Percentiles rank a stretch among this genome's conserved stretches.
Conservation (phyloP, 169 alveolate species). For the Plasmodium coatneyi region DNA sequence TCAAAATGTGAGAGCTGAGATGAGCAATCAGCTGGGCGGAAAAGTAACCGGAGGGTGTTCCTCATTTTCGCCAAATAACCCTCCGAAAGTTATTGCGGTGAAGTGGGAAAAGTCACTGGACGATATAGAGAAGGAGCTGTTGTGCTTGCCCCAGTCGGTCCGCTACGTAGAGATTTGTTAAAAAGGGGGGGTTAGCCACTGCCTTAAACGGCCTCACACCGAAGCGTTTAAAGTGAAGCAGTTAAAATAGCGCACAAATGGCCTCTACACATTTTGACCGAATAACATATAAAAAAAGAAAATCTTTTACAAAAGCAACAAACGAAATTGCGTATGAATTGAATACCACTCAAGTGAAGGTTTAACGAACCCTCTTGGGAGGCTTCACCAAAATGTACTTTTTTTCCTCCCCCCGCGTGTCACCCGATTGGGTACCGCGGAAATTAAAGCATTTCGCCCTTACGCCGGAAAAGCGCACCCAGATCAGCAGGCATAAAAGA, state of each 20-base stretch:
- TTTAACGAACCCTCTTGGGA: not conserved
- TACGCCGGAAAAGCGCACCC: not conserved
- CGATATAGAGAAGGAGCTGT: conserved; percentile 27
- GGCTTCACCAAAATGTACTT: not conserved
- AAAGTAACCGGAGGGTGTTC: not conserved
- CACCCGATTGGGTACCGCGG: not conserved
- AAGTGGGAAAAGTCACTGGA: conserved; percentile 3
- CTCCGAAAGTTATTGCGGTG: conserved; percentile 24
- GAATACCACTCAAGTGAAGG: not conserved
- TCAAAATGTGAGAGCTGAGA: not conserved
- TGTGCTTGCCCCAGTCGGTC: conserved; percentile 36
- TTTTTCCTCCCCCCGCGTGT: not conserved
- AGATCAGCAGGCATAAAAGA: not conserved
- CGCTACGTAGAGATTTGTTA: not conserved
- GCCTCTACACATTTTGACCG: not conserved
- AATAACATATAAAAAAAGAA: not conserved
- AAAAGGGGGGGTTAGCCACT: not conserved
- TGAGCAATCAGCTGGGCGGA: not conserved
- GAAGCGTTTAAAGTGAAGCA: not conserved
- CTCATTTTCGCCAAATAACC: conserved; percentile 11
- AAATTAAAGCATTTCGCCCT: not conserved
- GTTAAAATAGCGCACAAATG: not conserved
- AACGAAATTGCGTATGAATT: no score
- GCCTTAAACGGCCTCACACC: not conserved
- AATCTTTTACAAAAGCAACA: not conserved